Base-by-base conservation (phyloP, 2,329 filamentous ascomycete genomes). In the Calonectria naviculata region DNA sequence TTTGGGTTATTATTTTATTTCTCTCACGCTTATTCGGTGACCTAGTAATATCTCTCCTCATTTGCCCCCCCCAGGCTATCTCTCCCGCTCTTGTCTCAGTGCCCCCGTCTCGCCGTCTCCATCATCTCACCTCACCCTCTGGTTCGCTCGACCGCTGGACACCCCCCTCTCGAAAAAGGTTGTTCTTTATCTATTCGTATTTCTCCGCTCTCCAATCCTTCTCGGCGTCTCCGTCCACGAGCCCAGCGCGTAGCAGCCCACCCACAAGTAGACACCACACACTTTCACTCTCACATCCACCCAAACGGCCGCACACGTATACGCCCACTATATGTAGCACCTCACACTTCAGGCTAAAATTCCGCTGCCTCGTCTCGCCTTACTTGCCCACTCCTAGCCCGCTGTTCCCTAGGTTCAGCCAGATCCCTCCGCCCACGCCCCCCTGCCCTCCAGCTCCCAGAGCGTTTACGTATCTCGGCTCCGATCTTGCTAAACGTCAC, bases 401-500 rank as follows among this genome's bases (percentile, higher is more conserved):
- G 46, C 31, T 17, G 19, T 44, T 34, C 15, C 47, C 31, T 42
- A 15, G 29, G 26, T 31, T 54, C 63, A 28, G 36, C 52, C 60
- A 56, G 38, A 41, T 36, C 44, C 28, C 49, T 47, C 31, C 49
- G 9, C 36, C n/a, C 28, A 42, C 29, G 26, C 41, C 61, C 21
- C 34, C 24, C 21, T n/a, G 10, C 61, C 60, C 49, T 60, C 34
- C 56, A 34, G 31, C n/a, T n/a, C 56, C 58, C 66, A 65, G 52
- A 58, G 56, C 60, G 60, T 63, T 62, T 52, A 60, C 34, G 56
- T 67, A 67, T 67, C 65, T 67, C 65, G 44, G 65, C 65, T 54
- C 58, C 42, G 66, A 68, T 68, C 66, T 64, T 68, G 46, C 46
- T 54, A 56, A 63, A 69, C 60, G 60, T 69, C 61, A 58, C 49